phyloP scores from a whole-genome alignment of 352 stramenopile genomes.

The Phytophthora citricola region DNA sequence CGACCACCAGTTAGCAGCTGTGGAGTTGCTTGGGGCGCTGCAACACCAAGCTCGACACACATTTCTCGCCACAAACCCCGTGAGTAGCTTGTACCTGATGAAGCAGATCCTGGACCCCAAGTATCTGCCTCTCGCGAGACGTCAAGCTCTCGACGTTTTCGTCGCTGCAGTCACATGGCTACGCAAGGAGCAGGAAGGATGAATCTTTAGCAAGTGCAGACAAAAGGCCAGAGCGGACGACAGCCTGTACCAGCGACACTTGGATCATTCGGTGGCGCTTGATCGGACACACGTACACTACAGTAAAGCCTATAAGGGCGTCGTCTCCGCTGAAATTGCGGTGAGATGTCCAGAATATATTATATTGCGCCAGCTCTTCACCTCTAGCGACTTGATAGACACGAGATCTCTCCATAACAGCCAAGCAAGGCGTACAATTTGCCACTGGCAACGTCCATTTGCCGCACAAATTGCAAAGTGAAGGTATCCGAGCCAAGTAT shows the following conservation, averaged over 20 bases:
- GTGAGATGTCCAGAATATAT: constrained; percentile 25
- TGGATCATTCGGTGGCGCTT: constrained; percentile 5
- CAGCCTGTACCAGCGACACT: constrained; percentile 4
- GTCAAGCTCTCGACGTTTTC: constrained; percentile 33
- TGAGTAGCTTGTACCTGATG: constrained; percentile 43
- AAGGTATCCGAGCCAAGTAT: constrained; percentile 22
- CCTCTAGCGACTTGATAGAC: neutral
- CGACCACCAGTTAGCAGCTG: constrained; percentile 29
- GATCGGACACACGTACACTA: too few relatives aligned
- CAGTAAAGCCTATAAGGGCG: constrained; percentile 13
- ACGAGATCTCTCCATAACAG: neutral
- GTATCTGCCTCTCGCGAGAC: constrained; percentile 20
- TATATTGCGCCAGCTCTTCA: constrained; percentile 8
- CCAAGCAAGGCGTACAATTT: neutral
- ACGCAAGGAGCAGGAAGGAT: constrained; percentile 29
- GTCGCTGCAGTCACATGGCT: constrained; percentile 29
- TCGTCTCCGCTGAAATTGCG: constrained; percentile 2
- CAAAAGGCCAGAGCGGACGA: constrained; percentile 22
- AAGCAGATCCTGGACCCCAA: constrained; percentile 43
- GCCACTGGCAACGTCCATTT: too few relatives aligned
- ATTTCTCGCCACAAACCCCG: constrained; percentile 34
- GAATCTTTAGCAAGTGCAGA: constrained; percentile 19
- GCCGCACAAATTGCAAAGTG: constrained; percentile 3
- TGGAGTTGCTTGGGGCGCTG: constrained; percentile 27
- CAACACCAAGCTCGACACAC: constrained; percentile 31